Evolutionary conservation across 176 grass and related monocot genomes (phyloP), one percentile per base, ranked within the genome.

Genomic region (Carex myosuroides): DNA sequence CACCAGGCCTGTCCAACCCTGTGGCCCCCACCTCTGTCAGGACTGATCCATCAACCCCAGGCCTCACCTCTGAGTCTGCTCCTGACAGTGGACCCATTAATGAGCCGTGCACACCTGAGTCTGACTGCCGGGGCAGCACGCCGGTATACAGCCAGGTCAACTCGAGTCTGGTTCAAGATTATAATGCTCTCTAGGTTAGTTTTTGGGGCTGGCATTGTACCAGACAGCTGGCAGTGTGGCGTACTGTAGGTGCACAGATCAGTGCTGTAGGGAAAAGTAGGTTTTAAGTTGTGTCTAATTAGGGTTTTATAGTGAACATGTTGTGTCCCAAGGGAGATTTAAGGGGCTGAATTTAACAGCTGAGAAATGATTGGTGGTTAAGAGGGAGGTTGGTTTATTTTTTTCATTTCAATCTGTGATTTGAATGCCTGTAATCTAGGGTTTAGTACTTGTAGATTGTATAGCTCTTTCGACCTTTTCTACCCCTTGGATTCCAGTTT

Each of bases 81-180:
- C 80, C 80, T 50, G 22, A 76, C 72, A 76, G 72, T 32, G 72
- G 72, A 21, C 80, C 80, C 21, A 17, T 66, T 18, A 65, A 82
- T 65, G 61, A 82, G 39, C 80, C 80, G 10, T 14, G 18, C 60
- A 82, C 80, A 5, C 80, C 80, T 32, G 80, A 82, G n/a, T 82
- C 80, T 0, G 80, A 65, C 37, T 56, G 72, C 22, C 12, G 22
- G 48, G 72, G 48, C 8, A 54, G 20, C 50, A 50, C 17, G 54
- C 79, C 56, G 13, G 60, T 41, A 5, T 64, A 81, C 26, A 14
- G 80, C 39, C n/a, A 64, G 57, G 56, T 82, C 37, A 82, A 82
- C 32, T 82, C 4, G 80, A 82, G 80, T 52, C 80, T 50, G 63
- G 60, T 59, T 67, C 80, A 39, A 48, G 80, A 17, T 82, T 13